phyloP scores from a whole-genome alignment of 768 basidiomycete genomes.

The Lepiota venenata region DNA sequence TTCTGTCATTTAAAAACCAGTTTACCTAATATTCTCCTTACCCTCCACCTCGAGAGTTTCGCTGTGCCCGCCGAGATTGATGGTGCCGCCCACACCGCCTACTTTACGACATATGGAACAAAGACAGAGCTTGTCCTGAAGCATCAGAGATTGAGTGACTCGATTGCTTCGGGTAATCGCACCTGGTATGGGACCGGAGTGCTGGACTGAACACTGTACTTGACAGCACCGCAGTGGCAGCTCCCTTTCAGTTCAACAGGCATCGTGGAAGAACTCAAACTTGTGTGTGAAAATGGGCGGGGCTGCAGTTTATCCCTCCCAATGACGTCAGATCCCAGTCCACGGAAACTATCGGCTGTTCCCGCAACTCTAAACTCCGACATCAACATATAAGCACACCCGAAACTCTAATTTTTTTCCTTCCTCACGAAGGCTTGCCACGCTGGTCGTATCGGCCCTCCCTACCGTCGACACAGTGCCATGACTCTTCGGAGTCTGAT shows the following conservation, averaged over 20 bases:
- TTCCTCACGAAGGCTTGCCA: conserved; percentile 41
- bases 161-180: neutral
- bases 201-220: conserved; percentile 45
- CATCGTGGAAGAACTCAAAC: conserved; percentile 30
- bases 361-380: conserved; percentile 15
- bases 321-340: neutral
- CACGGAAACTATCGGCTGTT: neutral
- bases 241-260: conserved; percentile 54
- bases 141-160: neutral
- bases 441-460: conserved; percentile 39
- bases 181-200: conserved; percentile 67
- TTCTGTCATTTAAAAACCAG: neutral
- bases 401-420: conserved; percentile 1
- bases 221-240: conserved; percentile 52
- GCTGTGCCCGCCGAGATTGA: conserved; percentile 59
- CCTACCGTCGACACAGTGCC: conserved; percentile 47
- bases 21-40: conserved; percentile 50
- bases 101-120: conserved; percentile 75
- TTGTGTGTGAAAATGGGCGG: neutral
- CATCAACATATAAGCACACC: conserved; percentile 18
- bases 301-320: too few relatives aligned
- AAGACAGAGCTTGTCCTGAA: conserved; percentile 43
- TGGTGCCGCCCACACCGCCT: conserved; percentile 59
- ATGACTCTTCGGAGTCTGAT: conserved; percentile 33
- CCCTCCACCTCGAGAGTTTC: conserved; percentile 53